Base-by-base conservation (phyloP, 306 rosid species). In the Dalbergia oliveri region DNA sequence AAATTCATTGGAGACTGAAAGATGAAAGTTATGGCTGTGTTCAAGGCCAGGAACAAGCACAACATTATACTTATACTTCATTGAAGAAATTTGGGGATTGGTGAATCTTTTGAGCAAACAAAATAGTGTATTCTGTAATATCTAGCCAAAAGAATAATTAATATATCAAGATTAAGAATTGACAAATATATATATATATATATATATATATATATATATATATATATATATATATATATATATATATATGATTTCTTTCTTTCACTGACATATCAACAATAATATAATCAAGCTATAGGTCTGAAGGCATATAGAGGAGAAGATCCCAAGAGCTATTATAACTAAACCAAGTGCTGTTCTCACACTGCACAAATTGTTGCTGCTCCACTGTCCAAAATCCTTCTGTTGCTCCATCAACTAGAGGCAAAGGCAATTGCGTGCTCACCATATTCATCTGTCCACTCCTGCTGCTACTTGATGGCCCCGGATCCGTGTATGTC, bases 251-350 rank as follows among this genome's bases (percentile, higher is more conserved):
- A 63, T 16, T 53, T 53, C 19, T n/a, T 56, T 67, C 9, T 59
- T 51, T 41, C 54, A 37, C 31, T 4, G 12, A 65, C 62, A 66
- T 43, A 35, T 63, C 10, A 44, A 71, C 34, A 37, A 69, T 50
- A 49, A 49, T 12, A 53, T n/a, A 65, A 81, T 88, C 78, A 88
- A 57, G 67, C 79, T 37, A 49, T 49, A 81, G 76, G 69, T 82
- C 80, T n/a, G 88, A 88, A 39, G 88, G 68, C 6, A 59, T 63
- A 82, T 66, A 84, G n/a, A 84, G 50, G 37, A 84, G 72, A 66
- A 89, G 87, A 77, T 86, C 88, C 87, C 87, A 84, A 86, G 84
- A 56, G 35, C 72, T 69, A 79, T 37, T 78, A 64, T 83, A 82
- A 66, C 72, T 45, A 81, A 76, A 82, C 88, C 89, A 84, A 62